Percentiles rank a stretch among this genome's conserved stretches.
Conservation (phyloP, 208 protist species). For the Trypanosoma congolense region DNA sequence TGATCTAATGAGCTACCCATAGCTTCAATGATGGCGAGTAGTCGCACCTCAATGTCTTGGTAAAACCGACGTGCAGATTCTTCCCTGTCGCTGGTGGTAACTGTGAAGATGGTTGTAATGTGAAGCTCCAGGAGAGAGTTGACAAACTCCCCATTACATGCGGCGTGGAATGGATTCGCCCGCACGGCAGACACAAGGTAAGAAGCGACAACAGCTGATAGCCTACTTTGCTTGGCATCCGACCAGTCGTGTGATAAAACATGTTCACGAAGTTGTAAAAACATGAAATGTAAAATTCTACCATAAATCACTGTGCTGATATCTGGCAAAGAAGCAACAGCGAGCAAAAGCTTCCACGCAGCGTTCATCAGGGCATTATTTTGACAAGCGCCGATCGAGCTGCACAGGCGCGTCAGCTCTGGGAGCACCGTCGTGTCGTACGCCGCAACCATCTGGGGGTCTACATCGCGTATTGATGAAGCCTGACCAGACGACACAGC, state of each 20-base stretch:
- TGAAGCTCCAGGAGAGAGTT: slow-evolving; percentile 34
- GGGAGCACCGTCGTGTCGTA: slow-evolving; percentile 34
- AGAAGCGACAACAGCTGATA: slow-evolving; percentile 68
- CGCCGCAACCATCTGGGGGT: slow-evolving; percentile 17
- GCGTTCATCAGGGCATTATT: slow-evolving; percentile 53
- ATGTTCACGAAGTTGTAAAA: slow-evolving; percentile 49
- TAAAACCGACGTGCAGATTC: slow-evolving; percentile 30
- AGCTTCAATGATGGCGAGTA: slow-evolving; percentile 41
- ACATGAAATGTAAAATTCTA: slow-evolving; percentile 37
- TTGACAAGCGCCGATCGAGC: slow-evolving; percentile 22
- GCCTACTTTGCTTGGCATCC: slow-evolving; percentile 39
- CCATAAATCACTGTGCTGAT: slow-evolving; percentile 23
- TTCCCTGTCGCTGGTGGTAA: slow-evolving; percentile 35
- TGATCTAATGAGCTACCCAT: slow-evolving; percentile 2
- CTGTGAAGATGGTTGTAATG: slow-evolving; percentile 38
- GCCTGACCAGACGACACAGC: slow-evolving; percentile 8
- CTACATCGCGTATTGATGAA: slow-evolving; percentile 18
- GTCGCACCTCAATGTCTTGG: slow-evolving; percentile 37
- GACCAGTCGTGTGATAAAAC: slow-evolving; percentile 77
- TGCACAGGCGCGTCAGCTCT: slow-evolving; percentile 37
- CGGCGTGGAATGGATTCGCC: slow-evolving; percentile 35
- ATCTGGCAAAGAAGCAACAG: slow-evolving; percentile 27
- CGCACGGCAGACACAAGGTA: slow-evolving; percentile 51
- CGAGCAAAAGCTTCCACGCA: slow-evolving; percentile 64
- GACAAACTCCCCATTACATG: slow-evolving; percentile 21